Evolutionary conservation across 2,329 filamentous ascomycete genomes (phyloP).

Genomic region (Sporothrix euskadiensis): DNA sequence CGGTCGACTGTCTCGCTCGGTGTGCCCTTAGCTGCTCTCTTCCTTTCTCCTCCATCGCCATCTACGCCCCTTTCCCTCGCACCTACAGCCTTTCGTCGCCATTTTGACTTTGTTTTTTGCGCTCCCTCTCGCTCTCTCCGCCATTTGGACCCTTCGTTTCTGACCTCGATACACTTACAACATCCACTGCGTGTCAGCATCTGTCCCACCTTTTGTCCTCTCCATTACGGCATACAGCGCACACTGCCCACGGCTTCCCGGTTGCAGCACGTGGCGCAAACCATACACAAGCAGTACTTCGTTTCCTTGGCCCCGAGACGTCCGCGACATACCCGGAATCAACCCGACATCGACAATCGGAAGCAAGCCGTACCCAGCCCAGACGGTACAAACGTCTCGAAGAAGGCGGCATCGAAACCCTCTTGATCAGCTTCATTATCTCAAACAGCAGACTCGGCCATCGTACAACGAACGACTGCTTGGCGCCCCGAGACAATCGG

Average conservation of each 20-base stretch:
- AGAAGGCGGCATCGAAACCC: not conserved
- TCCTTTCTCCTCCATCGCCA: not conserved
- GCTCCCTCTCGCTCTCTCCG: not conserved
- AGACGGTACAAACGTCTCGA: not conserved
- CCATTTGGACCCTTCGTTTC: not conserved
- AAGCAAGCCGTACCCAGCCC: not conserved
- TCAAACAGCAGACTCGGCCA: not conserved
- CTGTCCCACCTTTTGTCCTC: not conserved
- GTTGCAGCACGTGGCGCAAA: conserved; percentile 2
- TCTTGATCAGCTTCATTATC: not conserved
- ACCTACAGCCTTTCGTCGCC: not conserved
- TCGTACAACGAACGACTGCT: not conserved
- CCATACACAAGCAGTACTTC: not conserved
- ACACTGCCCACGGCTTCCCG: not conserved
- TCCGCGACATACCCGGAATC: not conserved
- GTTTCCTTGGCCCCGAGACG: not conserved
- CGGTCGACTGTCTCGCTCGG: not conserved
- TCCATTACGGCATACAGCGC: not conserved
- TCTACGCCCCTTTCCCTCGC: not conserved
- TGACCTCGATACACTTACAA: conserved; percentile 1
- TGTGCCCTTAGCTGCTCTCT: not conserved
- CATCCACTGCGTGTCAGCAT: not conserved
- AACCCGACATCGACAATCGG: not conserved
- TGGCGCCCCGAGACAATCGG: conserved; percentile 9
- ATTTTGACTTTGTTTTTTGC: not conserved